Conservation (phyloP, 306 rosid genomes). For the Trichosanthes cucumerina region DNA sequence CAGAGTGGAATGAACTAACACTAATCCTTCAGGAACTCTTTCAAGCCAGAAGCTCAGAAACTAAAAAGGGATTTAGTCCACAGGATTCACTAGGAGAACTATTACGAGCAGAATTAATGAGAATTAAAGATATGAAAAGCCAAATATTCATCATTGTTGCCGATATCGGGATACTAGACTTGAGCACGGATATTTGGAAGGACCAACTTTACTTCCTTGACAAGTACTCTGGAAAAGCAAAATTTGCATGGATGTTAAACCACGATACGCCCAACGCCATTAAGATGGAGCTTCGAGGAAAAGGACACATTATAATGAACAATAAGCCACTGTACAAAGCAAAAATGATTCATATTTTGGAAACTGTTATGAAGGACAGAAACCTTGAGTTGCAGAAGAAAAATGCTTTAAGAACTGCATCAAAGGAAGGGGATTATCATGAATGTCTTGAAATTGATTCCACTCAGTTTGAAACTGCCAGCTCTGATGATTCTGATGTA, state of each 20-base stretch:
- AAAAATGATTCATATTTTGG: constrained; percentile 74
- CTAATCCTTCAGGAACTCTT: constrained; percentile 71
- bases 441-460: constrained; percentile 90
- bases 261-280: constrained; percentile 77
- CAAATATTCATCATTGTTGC: constrained; percentile 58
- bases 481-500: constrained; percentile 84
- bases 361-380: constrained; percentile 59
- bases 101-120: constrained; percentile 42
- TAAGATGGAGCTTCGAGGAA: constrained; percentile 81
- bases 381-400: constrained; percentile 52
- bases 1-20: constrained; percentile 95
- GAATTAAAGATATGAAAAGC: constrained; percentile 51
- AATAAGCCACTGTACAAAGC: constrained; percentile 80
- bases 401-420: constrained; percentile 24
- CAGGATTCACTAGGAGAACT: constrained; percentile 39
- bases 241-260: constrained; percentile 78
- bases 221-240: constrained; percentile 66
- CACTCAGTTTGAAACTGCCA: constrained; percentile 51
- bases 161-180: constrained; percentile 78
- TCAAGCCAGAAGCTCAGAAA: constrained; percentile 39
- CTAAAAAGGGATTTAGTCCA: constrained; percentile 38
- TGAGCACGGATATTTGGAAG: constrained; percentile 98
- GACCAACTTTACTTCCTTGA: constrained; percentile 85
- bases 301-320: constrained; percentile 61
- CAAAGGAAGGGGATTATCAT: constrained; percentile 49